Conservation (phyloP, 2,329 filamentous ascomycete species). For the Paracoccidioides brasiliensis region DNA sequence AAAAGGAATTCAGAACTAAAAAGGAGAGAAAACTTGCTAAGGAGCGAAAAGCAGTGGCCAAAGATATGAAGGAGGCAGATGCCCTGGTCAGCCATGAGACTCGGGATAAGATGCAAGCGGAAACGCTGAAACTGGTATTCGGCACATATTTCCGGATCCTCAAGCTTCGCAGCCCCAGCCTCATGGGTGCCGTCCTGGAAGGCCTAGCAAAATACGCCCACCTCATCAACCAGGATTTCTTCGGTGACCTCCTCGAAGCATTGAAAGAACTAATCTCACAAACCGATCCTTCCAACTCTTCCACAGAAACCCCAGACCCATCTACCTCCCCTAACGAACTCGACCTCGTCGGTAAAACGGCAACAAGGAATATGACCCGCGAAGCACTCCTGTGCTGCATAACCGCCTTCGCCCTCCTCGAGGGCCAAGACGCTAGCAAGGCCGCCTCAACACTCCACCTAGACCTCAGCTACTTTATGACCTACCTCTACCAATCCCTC, state of each 20-base stretch:
- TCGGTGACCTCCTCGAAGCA: slow-evolving; percentile 87
- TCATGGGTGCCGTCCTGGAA: slow-evolving; percentile 96
- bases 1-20: slow-evolving; percentile 81
- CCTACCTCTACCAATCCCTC: slow-evolving; percentile 79
- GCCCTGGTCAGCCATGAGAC: slow-evolving; percentile 86
- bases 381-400: slow-evolving; percentile 89
- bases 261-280: slow-evolving; percentile 82
- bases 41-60: slow-evolving; percentile 76
- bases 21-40: slow-evolving; percentile 68
- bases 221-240: slow-evolving; percentile 98
- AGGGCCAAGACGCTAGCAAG: slow-evolving; percentile 84
- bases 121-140: slow-evolving; percentile 92
- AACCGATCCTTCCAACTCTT: slow-evolving; percentile 29
- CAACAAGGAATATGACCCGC: slow-evolving; percentile 58
- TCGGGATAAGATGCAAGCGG: slow-evolving; percentile 82
- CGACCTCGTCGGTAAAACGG: slow-evolving; percentile 35
- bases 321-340: slow-evolving; percentile 31
- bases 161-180: slow-evolving; percentile 63
- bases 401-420: slow-evolving; percentile 89
- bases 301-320: slow-evolving; percentile 35
- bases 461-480: slow-evolving; percentile 90
- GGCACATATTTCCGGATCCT: slow-evolving; percentile 89
- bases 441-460: slow-evolving; percentile 69
- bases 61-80: slow-evolving; percentile 87
- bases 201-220: slow-evolving; percentile 88